Conservation (phyloP, 2,329 filamentous ascomycete genomes). For the Fusarium domesticum region DNA sequence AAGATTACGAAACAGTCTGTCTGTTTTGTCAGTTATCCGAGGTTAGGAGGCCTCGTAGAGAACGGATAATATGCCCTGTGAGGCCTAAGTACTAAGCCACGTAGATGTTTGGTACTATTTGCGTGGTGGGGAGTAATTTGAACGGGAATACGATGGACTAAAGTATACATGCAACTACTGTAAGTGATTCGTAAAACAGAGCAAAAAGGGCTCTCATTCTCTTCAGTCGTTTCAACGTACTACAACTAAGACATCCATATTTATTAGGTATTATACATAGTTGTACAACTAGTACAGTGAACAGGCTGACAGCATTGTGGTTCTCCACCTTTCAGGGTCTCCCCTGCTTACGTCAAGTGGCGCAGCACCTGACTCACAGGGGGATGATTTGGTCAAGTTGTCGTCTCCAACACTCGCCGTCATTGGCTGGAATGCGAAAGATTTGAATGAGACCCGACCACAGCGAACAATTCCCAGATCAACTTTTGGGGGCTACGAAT, state of each 20-base stretch:
- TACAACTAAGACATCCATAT: no score
- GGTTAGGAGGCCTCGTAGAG: no score
- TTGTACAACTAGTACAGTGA: no score
- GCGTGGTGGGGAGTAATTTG: background rate
- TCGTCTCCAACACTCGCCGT: constrained; percentile 9
- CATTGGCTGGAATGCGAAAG: constrained; percentile 4
- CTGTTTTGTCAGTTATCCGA: background rate
- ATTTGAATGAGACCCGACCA: no score
- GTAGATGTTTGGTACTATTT: background rate
- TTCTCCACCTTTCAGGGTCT: background rate
- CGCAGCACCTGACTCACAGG: constrained; percentile 15
- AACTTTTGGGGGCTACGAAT: no score
- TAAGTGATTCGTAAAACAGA: background rate
- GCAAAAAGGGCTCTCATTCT: no score
- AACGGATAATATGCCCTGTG: background rate
- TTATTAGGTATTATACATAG: background rate
- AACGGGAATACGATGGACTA: background rate
- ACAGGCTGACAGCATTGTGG: background rate
- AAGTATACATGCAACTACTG: no score
- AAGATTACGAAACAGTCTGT: background rate
- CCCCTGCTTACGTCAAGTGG: constrained; percentile 25
- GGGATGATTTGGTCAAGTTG: constrained; percentile 2
- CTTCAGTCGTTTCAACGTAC: no score
- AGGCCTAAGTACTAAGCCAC: background rate
- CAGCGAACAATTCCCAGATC: no score